A percentile compares a stretch with the other conserved stretches of the same genome.
Conservation (phyloP, 768 basidiomycete genomes). For the Lactifluus piperatus region DNA sequence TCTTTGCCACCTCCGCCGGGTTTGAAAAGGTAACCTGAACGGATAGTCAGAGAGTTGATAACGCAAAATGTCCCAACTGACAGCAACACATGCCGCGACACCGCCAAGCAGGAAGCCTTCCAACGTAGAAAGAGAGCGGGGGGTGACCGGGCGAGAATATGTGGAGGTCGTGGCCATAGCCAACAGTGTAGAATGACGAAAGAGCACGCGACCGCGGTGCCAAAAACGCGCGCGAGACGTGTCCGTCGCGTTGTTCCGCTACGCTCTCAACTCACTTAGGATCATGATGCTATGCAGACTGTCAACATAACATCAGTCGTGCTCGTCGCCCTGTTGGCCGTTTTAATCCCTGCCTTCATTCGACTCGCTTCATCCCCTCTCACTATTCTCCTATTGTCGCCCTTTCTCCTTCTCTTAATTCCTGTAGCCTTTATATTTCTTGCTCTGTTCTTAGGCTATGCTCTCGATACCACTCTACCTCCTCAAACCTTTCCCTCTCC, state of each 20-base stretch:
- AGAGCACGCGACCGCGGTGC: not conserved
- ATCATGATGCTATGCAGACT: not conserved
- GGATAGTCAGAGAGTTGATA: not conserved
- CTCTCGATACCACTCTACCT: slow-evolving; percentile 42
- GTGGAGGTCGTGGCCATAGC: not conserved
- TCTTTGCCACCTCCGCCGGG: slow-evolving; percentile 83
- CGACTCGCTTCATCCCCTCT: slow-evolving; percentile 61
- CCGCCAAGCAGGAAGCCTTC: slow-evolving; percentile 89
- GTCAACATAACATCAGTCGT: slow-evolving; percentile 36
- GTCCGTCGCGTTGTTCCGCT: not conserved
- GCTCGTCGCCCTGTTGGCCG: slow-evolving; percentile 46
- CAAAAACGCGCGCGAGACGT: not conserved
- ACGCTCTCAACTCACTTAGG: no score
- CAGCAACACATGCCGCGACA: slow-evolving; percentile 85
- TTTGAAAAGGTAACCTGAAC: slow-evolving; percentile 74
- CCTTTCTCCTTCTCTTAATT: slow-evolving; percentile 47
- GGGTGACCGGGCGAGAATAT: not conserved
- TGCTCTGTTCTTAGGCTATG: slow-evolving; percentile 47
- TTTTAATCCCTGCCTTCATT: slow-evolving; percentile 44
- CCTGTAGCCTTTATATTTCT: slow-evolving; percentile 30
- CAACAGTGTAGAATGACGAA: no score
- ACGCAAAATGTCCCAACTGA: slow-evolving; percentile 30
- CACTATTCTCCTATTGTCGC: slow-evolving; percentile 53
- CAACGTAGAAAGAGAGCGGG: slow-evolving; percentile 44
- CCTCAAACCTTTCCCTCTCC: slow-evolving; percentile 32